A percentile compares a stretch with the other conserved stretches of the same genome.
phyloP scores from a whole-genome alignment of 2,329 filamentous ascomycete species.

The Ascochyta lentis region DNA sequence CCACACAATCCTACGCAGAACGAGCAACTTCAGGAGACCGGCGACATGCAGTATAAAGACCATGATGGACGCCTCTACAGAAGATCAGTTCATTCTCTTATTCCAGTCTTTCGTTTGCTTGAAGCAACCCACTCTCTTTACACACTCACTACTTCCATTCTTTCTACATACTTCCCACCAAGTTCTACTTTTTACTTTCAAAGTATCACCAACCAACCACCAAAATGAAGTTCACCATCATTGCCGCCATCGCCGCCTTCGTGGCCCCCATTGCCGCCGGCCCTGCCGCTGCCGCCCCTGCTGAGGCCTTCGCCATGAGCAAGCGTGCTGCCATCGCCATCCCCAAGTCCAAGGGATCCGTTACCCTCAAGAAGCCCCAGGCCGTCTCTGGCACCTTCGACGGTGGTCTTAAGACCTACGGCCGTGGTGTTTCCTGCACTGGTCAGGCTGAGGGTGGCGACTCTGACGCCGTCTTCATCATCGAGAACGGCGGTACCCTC shows the following conservation, averaged over 20 bases:
- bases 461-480: conserved; percentile 60
- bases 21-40: not conserved
- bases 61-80: not conserved
- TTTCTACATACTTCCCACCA: conserved; percentile 27
- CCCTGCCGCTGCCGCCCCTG: conserved; percentile 32
- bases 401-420: conserved; percentile 45
- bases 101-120: conserved; percentile 33
- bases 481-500: conserved; percentile 59
- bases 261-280: conserved; percentile 38
- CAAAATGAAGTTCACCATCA: conserved; percentile 45
- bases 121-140: conserved; percentile 31
- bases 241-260: conserved; percentile 37
- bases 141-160: conserved; percentile 26
- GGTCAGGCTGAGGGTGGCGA: conserved; percentile 55
- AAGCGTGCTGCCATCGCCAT: conserved; percentile 43
- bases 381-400: conserved; percentile 38
- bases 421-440: conserved; percentile 48
- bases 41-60: conserved; percentile 9
- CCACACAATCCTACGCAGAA: conserved; percentile 1
- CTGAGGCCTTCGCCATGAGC: conserved; percentile 33
- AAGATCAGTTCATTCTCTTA: conserved; percentile 17
- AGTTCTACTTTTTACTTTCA: conserved; percentile 19
- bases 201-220: conserved; percentile 23
- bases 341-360: conserved; percentile 42
- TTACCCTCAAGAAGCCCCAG: conserved; percentile 36